Conservation (phyloP, 352 stramenopile genomes). For the Phytophthora aleatoria region DNA sequence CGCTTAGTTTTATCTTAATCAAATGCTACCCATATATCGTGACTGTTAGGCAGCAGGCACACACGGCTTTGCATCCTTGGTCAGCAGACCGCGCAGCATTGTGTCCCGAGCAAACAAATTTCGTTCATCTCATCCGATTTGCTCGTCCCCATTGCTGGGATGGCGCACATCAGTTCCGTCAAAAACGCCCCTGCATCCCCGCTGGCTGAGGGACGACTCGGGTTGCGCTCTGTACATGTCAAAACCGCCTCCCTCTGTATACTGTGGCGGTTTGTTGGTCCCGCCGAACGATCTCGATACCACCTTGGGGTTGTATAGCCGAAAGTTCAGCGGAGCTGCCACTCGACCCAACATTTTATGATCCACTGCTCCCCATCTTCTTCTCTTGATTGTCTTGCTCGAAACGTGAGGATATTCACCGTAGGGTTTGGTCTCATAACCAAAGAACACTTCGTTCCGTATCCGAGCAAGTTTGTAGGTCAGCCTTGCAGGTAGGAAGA, state of each 20-base stretch:
- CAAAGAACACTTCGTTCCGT: not conserved
- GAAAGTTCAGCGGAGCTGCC: not conserved
- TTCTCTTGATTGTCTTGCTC: not conserved
- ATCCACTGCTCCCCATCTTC: not conserved
- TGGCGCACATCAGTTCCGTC: not conserved
- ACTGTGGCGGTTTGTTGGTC: slow-evolving; percentile 4
- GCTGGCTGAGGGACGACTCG: not conserved
- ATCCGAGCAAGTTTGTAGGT: too few species aligned
- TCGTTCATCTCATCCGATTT: not conserved
- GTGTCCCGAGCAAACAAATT: slow-evolving; percentile 4
- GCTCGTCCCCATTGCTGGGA: not conserved
- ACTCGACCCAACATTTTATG: not conserved
- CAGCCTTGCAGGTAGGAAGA: too few species aligned
- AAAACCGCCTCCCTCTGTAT: slow-evolving; percentile 1
- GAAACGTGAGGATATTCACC: not conserved
- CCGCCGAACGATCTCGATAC: not conserved
- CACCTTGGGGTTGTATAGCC: not conserved
- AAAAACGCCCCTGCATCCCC: not conserved
- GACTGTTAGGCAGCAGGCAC: not conserved
- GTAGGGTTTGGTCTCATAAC: not conserved
- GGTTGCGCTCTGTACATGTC: slow-evolving; percentile 10
- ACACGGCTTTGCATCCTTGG: slow-evolving; percentile 1
- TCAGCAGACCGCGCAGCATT: slow-evolving; percentile 1
- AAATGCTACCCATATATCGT: slow-evolving; percentile 12
- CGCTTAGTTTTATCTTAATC: slow-evolving; percentile 12